These are phyloP conservation scores for Ramalina intermedia DNA, from an alignment of 495 filamentous ascomycete genomes.

Conservation along the genomic window DNA sequence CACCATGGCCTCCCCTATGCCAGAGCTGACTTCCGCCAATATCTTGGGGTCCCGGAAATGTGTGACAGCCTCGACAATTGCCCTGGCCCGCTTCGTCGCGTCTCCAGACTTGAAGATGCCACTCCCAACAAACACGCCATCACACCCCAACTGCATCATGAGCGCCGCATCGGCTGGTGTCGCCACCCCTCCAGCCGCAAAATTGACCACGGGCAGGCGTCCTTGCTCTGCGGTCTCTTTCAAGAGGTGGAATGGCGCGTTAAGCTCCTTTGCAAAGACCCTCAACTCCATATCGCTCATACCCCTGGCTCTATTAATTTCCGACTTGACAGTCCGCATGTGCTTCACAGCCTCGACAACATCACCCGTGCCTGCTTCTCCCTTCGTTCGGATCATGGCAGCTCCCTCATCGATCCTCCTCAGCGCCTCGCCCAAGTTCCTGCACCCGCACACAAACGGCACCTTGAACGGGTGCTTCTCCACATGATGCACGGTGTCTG, in stretches of 20 bases:
- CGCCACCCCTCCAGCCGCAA: conserved; percentile 91
- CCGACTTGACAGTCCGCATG: conserved; percentile 75
- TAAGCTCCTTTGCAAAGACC: conserved; percentile 67
- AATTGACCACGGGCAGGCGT: conserved; percentile 91
- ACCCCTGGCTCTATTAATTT: conserved; percentile 62
- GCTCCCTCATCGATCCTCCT: conserved; percentile 86
- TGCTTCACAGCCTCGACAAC: conserved; percentile 94
- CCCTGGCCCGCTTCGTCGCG: conserved; percentile 70
- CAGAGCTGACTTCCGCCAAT: conserved; percentile 71
- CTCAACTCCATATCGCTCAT: conserved; percentile 63
- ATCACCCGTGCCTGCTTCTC: conserved; percentile 95
- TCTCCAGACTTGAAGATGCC: conserved; percentile 97
- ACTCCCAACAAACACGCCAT: conserved; percentile 91
- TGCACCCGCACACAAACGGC: conserved; percentile 94
- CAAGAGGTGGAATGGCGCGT: conserved; percentile 58
- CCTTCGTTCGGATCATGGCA: conserved; percentile 98
- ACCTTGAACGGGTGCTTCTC: conserved; percentile 70
- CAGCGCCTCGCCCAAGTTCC: conserved; percentile 88
- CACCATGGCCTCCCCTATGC: conserved; percentile 90
- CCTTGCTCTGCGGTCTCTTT: conserved; percentile 76
- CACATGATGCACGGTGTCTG: conserved; percentile 82
- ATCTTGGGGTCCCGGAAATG: conserved; percentile 79
- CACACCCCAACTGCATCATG: conserved; percentile 98
- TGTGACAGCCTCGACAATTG: conserved; percentile 88
- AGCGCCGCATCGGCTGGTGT: conserved; percentile 93